Conservation (phyloP, 129 eudicot species). For the Ambrosia artemisiifolia region DNA sequence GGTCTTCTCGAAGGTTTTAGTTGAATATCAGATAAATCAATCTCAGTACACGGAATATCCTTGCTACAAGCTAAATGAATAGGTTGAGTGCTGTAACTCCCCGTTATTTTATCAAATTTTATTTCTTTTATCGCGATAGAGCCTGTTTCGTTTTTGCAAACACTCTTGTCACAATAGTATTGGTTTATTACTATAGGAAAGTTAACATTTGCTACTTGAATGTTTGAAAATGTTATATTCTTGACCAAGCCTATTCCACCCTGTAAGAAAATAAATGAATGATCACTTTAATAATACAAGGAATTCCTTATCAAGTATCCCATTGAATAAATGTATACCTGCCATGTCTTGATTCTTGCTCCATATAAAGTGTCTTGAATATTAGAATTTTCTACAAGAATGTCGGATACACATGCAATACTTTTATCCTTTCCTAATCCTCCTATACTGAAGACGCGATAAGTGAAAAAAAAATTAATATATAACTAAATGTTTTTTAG, state of each 20-base stretch:
- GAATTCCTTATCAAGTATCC: not conserved
- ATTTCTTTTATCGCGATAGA: slow-evolving; percentile 66
- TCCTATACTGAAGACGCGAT: slow-evolving; percentile 53
- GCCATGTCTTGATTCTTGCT: slow-evolving; percentile 91
- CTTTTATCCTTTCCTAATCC: slow-evolving; percentile 84
- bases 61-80: slow-evolving; percentile 73
- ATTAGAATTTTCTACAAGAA: slow-evolving; percentile 50
- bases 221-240: slow-evolving; percentile 68
- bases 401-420: slow-evolving; percentile 69
- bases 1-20: slow-evolving; percentile 40
- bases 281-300: too few relatives aligned
- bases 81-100: slow-evolving; percentile 64
- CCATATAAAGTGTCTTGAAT: slow-evolving; percentile 66
- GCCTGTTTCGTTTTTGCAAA: slow-evolving; percentile 64
- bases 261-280: slow-evolving; percentile 17
- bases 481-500: not conserved
- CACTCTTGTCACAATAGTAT: slow-evolving; percentile 66
- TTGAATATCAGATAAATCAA: slow-evolving; percentile 47
- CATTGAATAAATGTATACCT: slow-evolving; percentile 29
- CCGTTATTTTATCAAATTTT: slow-evolving; percentile 43
- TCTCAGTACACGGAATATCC: slow-evolving; percentile 43
- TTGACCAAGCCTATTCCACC: slow-evolving; percentile 83
- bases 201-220: slow-evolving; percentile 56
- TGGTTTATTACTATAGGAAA: slow-evolving; percentile 80
- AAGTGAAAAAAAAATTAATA: not conserved